Conservation (phyloP, 2,329 filamentous ascomycete species). For the Blumeria hordei region DNA sequence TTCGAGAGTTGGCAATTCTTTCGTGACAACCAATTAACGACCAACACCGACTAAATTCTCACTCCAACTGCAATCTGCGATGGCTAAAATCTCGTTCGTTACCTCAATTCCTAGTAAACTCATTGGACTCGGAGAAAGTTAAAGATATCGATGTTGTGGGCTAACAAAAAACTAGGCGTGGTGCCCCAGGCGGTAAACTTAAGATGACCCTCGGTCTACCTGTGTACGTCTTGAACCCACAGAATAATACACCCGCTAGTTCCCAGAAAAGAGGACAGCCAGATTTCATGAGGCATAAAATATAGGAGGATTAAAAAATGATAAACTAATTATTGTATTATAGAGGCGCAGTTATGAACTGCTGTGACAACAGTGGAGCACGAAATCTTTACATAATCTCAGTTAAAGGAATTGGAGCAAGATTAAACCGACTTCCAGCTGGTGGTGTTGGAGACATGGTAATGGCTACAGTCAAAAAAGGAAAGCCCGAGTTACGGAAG, state of each 20-base stretch:
- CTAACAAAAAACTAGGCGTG: conserved; percentile 29
- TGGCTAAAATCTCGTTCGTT: too few relatives aligned
- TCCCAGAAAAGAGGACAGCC: too few relatives aligned
- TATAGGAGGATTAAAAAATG: too few relatives aligned
- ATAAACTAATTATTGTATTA: conserved; percentile 4
- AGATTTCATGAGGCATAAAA: too few relatives aligned
- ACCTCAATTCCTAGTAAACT: too few relatives aligned
- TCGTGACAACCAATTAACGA: too few relatives aligned
- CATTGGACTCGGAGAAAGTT: too few relatives aligned
- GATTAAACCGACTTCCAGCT: conserved; percentile 89
- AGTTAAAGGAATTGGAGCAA: conserved; percentile 95
- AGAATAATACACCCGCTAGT: too few relatives aligned
- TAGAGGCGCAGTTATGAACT: conserved; percentile 99
- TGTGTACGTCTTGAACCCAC: conserved; percentile 49
- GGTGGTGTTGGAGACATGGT: conserved; percentile 99
- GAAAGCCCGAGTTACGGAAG: conserved; percentile 99
- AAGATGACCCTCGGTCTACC: conserved; percentile 99
- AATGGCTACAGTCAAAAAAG: conserved; percentile 99
- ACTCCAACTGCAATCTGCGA: too few relatives aligned
- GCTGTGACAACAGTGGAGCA: conserved; percentile 96
- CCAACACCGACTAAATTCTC: too few relatives aligned
- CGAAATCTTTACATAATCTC: conserved; percentile 99
- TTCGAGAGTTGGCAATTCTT: too few relatives aligned
- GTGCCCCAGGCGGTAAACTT: conserved; percentile 98
- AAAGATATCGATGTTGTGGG: background rate